Evolutionary conservation across 2,329 filamentous ascomycete genomes (phyloP).

Genomic region (Penicillium aurantiogriseum): DNA sequence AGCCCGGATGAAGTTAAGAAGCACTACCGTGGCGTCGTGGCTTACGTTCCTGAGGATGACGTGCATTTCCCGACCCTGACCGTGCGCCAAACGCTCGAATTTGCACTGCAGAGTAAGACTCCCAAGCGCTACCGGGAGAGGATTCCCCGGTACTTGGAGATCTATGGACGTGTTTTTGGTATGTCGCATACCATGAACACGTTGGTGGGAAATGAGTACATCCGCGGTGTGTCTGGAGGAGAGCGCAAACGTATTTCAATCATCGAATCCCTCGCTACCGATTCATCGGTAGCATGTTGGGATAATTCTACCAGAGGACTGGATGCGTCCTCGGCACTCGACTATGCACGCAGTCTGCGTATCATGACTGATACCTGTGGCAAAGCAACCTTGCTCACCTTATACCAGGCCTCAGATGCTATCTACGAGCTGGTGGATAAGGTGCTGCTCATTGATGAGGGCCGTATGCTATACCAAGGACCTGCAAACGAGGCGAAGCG

Average conservation of each 20-base stretch:
- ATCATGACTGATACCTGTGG: slow-evolving; percentile 70
- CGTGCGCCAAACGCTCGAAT: slow-evolving; percentile 70
- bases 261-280: slow-evolving; percentile 68
- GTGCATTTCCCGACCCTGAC: slow-evolving; percentile 67
- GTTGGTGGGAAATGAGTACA: slow-evolving; percentile 55
- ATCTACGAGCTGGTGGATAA: slow-evolving; percentile 71
- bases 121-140: slow-evolving; percentile 60
- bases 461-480: slow-evolving; percentile 63
- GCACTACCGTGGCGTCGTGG: slow-evolving; percentile 66
- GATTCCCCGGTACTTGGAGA: slow-evolving; percentile 64
- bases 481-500: slow-evolving; percentile 54
- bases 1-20: slow-evolving; percentile 61
- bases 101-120: slow-evolving; percentile 69
- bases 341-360: slow-evolving; percentile 65
- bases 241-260: slow-evolving; percentile 74
- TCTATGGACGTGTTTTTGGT: slow-evolving; percentile 69
- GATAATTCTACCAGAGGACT: slow-evolving; percentile 73
- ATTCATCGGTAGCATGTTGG: slow-evolving; percentile 68
- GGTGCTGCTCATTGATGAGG: slow-evolving; percentile 69
- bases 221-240: slow-evolving; percentile 67
- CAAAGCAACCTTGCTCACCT: slow-evolving; percentile 63
- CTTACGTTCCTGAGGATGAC: slow-evolving; percentile 71
- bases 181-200: slow-evolving; percentile 70
- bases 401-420: slow-evolving; percentile 66
- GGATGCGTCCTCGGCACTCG: slow-evolving; percentile 70